Evolutionary conservation across 352 stramenopile genomes (phyloP).

Genomic region (Pythium rishiriense): DNA sequence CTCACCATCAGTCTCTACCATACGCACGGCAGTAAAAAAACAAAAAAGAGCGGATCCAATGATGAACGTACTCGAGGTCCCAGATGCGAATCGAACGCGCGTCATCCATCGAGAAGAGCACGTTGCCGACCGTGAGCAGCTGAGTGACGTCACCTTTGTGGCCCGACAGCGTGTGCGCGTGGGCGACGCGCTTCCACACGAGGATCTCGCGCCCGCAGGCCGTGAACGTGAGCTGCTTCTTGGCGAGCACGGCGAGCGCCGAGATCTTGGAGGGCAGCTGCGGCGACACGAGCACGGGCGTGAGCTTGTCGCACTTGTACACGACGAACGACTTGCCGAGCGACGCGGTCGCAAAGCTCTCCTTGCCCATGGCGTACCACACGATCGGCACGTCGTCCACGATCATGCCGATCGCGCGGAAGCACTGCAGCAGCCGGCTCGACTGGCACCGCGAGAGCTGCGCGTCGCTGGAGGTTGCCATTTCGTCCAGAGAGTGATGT

Average conservation of each 20-base stretch:
- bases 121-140: slow-evolving; percentile 56
- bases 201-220: slow-evolving; percentile 71
- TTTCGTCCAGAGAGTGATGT: no score
- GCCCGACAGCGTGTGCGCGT: slow-evolving; percentile 52
- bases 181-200: slow-evolving; percentile 68
- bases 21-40: not conserved
- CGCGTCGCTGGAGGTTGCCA: no score
- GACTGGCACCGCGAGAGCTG: slow-evolving; percentile 57
- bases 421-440: slow-evolving; percentile 83
- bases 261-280: slow-evolving; percentile 79
- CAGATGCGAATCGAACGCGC: slow-evolving; percentile 53
- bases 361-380: slow-evolving; percentile 85
- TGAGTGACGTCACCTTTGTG: slow-evolving; percentile 65
- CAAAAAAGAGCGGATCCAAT: not conserved
- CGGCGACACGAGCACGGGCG: slow-evolving; percentile 78
- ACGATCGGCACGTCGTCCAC: slow-evolving; percentile 86
- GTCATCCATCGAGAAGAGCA: slow-evolving; percentile 78
- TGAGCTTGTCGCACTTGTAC: slow-evolving; percentile 90
- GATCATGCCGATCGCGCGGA: slow-evolving; percentile 90
- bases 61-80: slow-evolving; percentile 49
- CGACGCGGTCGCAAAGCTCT: slow-evolving; percentile 86
- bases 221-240: slow-evolving; percentile 79
- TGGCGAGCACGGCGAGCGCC: slow-evolving; percentile 56
- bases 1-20: slow-evolving; percentile 5
- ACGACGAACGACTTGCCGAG: slow-evolving; percentile 91